Conservation (phyloP, 2,329 filamentous ascomycete species). For the Juglanconis juglandina region DNA sequence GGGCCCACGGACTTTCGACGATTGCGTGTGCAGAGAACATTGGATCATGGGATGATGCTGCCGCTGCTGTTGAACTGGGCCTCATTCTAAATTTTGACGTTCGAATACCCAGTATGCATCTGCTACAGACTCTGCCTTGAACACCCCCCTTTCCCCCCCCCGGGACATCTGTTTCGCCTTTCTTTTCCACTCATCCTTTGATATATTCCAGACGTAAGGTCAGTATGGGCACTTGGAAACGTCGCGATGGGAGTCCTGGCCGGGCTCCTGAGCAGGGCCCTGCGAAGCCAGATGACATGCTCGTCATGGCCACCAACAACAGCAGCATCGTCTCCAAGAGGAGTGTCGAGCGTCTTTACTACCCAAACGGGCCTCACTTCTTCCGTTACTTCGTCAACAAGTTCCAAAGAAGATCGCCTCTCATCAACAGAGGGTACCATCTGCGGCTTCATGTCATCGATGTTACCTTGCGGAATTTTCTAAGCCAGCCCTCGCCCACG, state of each 20-base stretch:
- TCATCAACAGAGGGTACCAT: constrained; percentile 90
- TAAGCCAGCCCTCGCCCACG: constrained; percentile 43
- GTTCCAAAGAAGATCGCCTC: constrained; percentile 74
- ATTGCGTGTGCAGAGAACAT: no score
- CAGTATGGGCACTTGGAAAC: not conserved
- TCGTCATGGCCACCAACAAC: constrained; percentile 48
- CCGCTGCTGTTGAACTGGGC: no score
- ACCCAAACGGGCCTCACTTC: constrained; percentile 72
- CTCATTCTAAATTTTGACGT: no score
- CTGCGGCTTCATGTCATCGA: constrained; percentile 81
- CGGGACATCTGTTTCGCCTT: no score
- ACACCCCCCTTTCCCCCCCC: no score
- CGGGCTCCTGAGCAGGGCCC: not conserved
- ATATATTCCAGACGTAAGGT: no score
- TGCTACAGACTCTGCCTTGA: no score
- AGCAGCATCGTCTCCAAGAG: constrained; percentile 90
- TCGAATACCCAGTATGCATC: no score
- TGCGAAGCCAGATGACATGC: constrained; percentile 21
- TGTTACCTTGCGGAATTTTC: constrained; percentile 67
- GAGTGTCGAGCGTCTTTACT: constrained; percentile 87
- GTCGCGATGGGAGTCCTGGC: not conserved
- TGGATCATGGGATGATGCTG: no score
- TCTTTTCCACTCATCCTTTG: no score
- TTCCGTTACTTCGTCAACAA: constrained; percentile 86
- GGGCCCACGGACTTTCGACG: no score